Conservation (phyloP, 371 early-diverging fungal species). For the Smittium mucronatum region DNA sequence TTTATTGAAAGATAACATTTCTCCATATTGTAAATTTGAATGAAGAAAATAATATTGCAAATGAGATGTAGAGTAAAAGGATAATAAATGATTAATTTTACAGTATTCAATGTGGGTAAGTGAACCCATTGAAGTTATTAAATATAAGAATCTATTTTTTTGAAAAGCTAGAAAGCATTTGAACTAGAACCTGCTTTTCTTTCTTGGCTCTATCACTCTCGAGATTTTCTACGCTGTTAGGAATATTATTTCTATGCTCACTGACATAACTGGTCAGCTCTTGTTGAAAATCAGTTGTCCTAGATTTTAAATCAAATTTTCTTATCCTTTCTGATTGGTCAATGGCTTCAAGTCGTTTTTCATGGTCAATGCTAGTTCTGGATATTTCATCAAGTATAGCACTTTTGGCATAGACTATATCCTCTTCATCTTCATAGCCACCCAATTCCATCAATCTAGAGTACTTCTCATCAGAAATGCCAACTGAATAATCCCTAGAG, state of each 20-base stretch:
- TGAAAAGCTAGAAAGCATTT: not conserved
- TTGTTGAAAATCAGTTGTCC: slow-evolving; percentile 52
- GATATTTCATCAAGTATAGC: slow-evolving; percentile 56
- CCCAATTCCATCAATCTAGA: slow-evolving; percentile 34
- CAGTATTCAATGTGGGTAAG: too few species aligned
- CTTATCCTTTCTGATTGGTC: slow-evolving; percentile 50
- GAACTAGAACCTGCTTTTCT: not conserved
- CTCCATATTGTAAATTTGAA: too few species aligned
- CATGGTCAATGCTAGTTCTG: slow-evolving; percentile 50
- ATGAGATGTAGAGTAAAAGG: too few species aligned
- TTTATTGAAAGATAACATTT: too few species aligned
- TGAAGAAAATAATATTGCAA: too few species aligned
- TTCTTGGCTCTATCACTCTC: not conserved
- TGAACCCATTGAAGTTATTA: too few species aligned
- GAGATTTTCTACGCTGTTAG: not conserved
- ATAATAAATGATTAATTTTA: too few species aligned
- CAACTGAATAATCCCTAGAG: slow-evolving; percentile 14
- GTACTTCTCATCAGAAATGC: slow-evolving; percentile 12
- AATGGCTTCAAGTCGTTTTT: slow-evolving; percentile 51
- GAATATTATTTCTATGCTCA: not conserved
- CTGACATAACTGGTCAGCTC: slow-evolving; percentile 53
- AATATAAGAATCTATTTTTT: too few species aligned
- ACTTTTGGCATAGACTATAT: slow-evolving; percentile 42
- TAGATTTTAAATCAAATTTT: slow-evolving; percentile 42
- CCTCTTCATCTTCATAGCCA: slow-evolving; percentile 46